phyloP scores from a whole-genome alignment of 345 rosid genomes.

The Limnanthes douglasii region DNA sequence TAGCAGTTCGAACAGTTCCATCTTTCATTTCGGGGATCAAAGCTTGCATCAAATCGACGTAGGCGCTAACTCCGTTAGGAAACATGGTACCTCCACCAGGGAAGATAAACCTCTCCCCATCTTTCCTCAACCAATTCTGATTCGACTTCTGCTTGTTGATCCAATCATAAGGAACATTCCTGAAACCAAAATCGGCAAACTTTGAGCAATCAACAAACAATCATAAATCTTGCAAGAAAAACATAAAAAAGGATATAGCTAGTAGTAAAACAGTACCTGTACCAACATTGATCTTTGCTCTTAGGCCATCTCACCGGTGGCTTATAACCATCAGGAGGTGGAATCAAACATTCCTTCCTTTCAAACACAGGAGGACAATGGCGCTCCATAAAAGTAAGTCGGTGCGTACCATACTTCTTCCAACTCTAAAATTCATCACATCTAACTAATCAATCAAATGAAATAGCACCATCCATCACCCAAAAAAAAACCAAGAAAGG shows the following conservation, averaged over 20 bases:
- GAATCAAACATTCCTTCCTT: slow-evolving; percentile 81
- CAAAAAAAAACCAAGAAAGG: neutral
- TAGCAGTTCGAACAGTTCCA: slow-evolving; percentile 81
- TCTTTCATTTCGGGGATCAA: slow-evolving; percentile 92
- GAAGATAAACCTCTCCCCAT: slow-evolving; percentile 81
- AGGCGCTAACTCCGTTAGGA: slow-evolving; percentile 85
- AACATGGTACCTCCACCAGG: slow-evolving; percentile 99
- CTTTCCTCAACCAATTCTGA: slow-evolving; percentile 88
- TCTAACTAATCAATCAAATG: too few species aligned
- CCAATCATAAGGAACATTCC: slow-evolving; percentile 99
- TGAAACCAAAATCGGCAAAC: slow-evolving; percentile 20
- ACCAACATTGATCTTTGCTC: slow-evolving; percentile 89
- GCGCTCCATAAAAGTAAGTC: slow-evolving; percentile 90
- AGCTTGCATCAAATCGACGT: slow-evolving; percentile 88
- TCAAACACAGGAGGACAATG: slow-evolving; percentile 88
- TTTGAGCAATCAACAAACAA: neutral
- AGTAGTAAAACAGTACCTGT: slow-evolving; percentile 43
- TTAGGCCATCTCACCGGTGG: slow-evolving; percentile 90
- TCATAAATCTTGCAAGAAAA: slow-evolving; percentile 3
- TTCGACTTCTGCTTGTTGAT: slow-evolving; percentile 93
- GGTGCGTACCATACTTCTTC: slow-evolving; percentile 74
- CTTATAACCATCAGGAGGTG: slow-evolving; percentile 97
- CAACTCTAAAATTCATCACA: slow-evolving; percentile 45
- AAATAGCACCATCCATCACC: too few species aligned
- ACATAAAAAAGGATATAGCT: neutral